Conservation (phyloP, 2,329 filamentous ascomycete species). For the Colletotrichum cordylinicola region DNA sequence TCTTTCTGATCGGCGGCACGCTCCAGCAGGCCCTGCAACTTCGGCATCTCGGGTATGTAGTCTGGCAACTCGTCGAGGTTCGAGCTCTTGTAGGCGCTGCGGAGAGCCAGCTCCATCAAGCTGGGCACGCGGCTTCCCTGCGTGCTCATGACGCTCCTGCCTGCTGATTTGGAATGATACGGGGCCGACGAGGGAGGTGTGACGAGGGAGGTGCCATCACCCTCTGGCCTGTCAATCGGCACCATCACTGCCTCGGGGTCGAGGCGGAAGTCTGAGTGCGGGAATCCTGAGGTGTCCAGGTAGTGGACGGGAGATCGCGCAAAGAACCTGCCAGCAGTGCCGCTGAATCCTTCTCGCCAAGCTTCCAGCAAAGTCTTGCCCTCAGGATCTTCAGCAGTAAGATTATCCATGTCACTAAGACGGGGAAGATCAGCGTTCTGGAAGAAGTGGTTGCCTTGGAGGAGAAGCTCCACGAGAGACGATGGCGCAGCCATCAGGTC, state of each 20-base stretch:
- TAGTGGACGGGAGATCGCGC: conserved; percentile 35
- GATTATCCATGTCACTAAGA: neutral
- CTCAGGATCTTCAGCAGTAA: conserved; percentile 28
- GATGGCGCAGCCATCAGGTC: conserved; percentile 52
- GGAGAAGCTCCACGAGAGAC: conserved; percentile 55
- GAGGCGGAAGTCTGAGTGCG: conserved; percentile 28
- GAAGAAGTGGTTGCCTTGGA: conserved; percentile 70
- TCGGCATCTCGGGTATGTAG: conserved; percentile 46
- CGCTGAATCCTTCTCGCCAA: conserved; percentile 13
- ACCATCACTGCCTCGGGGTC: conserved; percentile 18
- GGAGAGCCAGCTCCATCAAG: conserved; percentile 56
- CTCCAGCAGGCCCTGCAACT: conserved; percentile 46
- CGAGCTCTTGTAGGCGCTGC: conserved; percentile 48
- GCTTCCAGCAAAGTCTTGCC: neutral
- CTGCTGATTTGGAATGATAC: conserved; percentile 19
- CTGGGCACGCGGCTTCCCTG: conserved; percentile 47
- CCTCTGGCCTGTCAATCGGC: neutral
- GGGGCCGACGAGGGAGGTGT: conserved; percentile 19
- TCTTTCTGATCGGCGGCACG: conserved; percentile 47
- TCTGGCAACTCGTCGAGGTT: conserved; percentile 47
- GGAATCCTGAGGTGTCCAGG: conserved; percentile 24
- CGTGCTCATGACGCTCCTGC: neutral
- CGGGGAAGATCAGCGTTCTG: conserved; percentile 27
- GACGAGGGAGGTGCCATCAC: conserved; percentile 7
- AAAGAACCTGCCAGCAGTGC: conserved; percentile 22